Conservation (phyloP, 306 rosid genomes). For the Ceratonia siliqua region DNA sequence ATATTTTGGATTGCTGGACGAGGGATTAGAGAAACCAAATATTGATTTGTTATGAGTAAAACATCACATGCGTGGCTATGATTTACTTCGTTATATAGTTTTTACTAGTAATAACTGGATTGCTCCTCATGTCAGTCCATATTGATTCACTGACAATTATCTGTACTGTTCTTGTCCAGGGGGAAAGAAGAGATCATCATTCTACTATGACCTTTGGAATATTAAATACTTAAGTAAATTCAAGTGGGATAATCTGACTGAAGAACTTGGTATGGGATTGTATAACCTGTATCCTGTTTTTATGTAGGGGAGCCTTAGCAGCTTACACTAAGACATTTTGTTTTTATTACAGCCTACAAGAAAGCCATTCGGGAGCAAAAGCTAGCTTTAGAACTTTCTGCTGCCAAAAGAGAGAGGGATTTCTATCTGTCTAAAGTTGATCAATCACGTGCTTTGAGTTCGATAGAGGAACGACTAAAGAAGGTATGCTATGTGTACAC, state of each 20-base stretch:
- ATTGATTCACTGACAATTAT: conserved; percentile 1
- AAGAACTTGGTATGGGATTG: conserved; percentile 67
- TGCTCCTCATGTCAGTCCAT: neutral
- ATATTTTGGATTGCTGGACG: neutral
- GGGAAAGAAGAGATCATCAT: conserved; percentile 82
- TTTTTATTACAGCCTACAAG: conserved; percentile 62
- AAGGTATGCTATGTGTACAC: conserved; percentile 54
- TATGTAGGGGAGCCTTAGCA: conserved; percentile 16
- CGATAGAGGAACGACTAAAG: conserved; percentile 74
- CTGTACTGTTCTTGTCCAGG: conserved; percentile 49
- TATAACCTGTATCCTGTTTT: conserved; percentile 24
- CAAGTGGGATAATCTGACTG: conserved; percentile 94
- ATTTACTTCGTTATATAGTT: neutral
- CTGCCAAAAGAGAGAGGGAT: conserved; percentile 84
- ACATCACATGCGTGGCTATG: neutral
- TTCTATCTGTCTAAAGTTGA: conserved; percentile 76
- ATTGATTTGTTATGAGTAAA: neutral
- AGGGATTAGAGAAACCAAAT: neutral
- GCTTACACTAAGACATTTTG: conserved; percentile 16
- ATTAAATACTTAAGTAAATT: conserved; percentile 90
- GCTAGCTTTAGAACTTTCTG: conserved; percentile 76
- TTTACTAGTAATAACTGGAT: conserved; percentile 2
- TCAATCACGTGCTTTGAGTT: conserved; percentile 63
- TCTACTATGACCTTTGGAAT: conserved; percentile 91
- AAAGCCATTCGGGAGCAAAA: conserved; percentile 78